Evolutionary conservation across 306 rosid species (phyloP), one percentile per base, ranked within the genome.

Genomic region (Oxytropis ochrocephala): DNA sequence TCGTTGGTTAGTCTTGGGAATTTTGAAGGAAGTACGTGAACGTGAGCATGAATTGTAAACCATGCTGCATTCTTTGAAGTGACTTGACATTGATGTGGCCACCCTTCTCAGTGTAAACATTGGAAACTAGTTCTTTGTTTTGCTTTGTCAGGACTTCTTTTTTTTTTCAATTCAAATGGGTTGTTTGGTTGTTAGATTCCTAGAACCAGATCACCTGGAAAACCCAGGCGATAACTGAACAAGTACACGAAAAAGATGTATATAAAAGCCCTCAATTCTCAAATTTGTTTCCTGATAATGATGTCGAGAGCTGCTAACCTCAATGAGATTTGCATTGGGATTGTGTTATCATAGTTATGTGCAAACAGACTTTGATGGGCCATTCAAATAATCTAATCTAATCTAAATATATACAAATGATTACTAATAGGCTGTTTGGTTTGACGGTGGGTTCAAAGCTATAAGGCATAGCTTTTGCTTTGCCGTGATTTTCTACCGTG

Each of bases 51-150:
- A 8, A 44, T 32, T 57, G 13, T 50, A 54, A 43, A 58, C 27
- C 51, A 46, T 73, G 36, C 46, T 55, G 53, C 36, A 35, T 11
- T 57, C 36, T 72, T 57, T 72, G 18, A 78, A 42, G 35, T 65
- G 42, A 47, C 61, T 46, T 64, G 29, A 35, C 47, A 14, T 57
- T 17, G 43, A 24, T 73, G 29, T 32, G 6, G 64, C 42, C 19
- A 35, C 2, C 27, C 7, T 7, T 68, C 6, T 24, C 9, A 17
- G 16, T 33, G 30, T 5, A 43, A 66, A 24, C 74, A 30, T 38
- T 21, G 55, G 3, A 2, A 56, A 46, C 6, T 5, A 11, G 24
- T 56, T 48, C 10, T 55, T 24, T 50, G 18, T 12, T 51, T 60
- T 42, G 67, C 9, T 60, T 57, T 35, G 44, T 47, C 9, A 1